phyloP scores from a whole-genome alignment of 805 yeast species.

The Blastobotrys muscicola region DNA sequence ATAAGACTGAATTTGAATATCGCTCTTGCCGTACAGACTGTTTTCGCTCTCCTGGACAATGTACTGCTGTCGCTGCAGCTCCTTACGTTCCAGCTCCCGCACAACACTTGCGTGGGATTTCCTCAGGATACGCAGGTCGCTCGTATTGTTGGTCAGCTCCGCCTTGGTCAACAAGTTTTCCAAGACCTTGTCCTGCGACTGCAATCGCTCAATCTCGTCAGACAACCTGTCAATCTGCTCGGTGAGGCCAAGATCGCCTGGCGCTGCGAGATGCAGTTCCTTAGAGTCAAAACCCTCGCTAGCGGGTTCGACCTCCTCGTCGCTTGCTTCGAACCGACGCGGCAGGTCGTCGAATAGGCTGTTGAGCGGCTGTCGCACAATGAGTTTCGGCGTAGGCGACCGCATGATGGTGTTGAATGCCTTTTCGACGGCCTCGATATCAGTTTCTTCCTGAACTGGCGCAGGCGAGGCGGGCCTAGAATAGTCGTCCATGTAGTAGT shows the following conservation, averaged over 20 bases:
- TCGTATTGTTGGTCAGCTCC: constrained; percentile 66
- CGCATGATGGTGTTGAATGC: constrained; percentile 48
- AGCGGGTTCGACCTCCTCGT: constrained; percentile 2
- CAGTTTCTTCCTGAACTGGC: not conserved
- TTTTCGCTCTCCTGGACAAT: constrained; percentile 76
- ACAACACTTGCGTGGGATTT: constrained; percentile 60
- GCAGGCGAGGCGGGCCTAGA: not conserved
- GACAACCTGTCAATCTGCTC: constrained; percentile 57
- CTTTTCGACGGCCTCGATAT: constrained; percentile 46
- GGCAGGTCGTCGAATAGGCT: constrained; percentile 6
- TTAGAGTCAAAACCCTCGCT: constrained; percentile 1
- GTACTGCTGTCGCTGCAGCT: constrained; percentile 68
- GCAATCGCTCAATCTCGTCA: constrained; percentile 46
- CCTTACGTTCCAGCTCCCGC: constrained; percentile 65
- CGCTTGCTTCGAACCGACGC: not conserved
- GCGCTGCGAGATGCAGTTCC: constrained; percentile 47
- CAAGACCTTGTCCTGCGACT: constrained; percentile 54
- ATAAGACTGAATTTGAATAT: constrained; percentile 33
- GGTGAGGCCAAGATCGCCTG: constrained; percentile 55
- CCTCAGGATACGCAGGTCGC: constrained; percentile 56
- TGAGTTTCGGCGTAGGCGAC: no score
- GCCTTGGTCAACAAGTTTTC: constrained; percentile 69
- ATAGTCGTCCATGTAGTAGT: constrained; percentile 15
- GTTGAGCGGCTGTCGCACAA: constrained; percentile 7
- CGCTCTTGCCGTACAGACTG: constrained; percentile 47